Percentiles rank a stretch among this genome's conserved stretches.
Evolutionary conservation across 2,329 filamentous ascomycete species (phyloP).

Genomic region (Hypocreales sp.): DNA sequence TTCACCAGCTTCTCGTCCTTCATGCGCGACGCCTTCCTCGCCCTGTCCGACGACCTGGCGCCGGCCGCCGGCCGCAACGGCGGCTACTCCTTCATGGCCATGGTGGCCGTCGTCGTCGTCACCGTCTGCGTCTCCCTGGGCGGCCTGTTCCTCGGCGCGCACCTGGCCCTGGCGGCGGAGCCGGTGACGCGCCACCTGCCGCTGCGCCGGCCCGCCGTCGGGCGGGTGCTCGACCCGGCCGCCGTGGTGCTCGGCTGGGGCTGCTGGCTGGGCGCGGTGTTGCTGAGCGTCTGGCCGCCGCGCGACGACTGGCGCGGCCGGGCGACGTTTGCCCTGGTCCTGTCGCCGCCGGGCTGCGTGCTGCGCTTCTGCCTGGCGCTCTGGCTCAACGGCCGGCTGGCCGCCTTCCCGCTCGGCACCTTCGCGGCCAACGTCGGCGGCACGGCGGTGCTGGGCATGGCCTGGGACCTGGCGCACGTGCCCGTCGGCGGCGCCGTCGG

Average conservation of each 20-base stretch:
- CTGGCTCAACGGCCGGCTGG: constrained; percentile 49
- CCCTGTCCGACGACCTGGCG: constrained; percentile 57
- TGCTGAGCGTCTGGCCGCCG: constrained; percentile 59
- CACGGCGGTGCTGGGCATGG: constrained; percentile 57
- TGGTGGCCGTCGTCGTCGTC: constrained; percentile 57
- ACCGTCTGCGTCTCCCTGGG: constrained; percentile 57
- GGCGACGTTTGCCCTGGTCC: constrained; percentile 62
- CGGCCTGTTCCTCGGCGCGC: constrained; percentile 56
- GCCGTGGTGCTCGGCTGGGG: constrained; percentile 52
- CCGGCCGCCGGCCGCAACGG: constrained; percentile 37
- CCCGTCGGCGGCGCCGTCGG: constrained; percentile 38
- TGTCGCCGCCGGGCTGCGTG: constrained; percentile 69
- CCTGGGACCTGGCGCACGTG: constrained; percentile 63
- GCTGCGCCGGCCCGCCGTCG: constrained; percentile 39
- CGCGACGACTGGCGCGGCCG: constrained; percentile 61
- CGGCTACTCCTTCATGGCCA: constrained; percentile 71
- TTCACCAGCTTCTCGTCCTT: constrained; percentile 86
- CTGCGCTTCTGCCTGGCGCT: constrained; percentile 58
- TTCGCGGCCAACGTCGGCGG: constrained; percentile 71
- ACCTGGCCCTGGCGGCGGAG: constrained; percentile 51
- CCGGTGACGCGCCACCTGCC: constrained; percentile 34
- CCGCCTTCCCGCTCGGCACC: constrained; percentile 70
- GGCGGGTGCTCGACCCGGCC: constrained; percentile 46
- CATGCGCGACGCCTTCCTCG: constrained; percentile 64
- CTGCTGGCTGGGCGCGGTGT: constrained; percentile 62